Evolutionary conservation across 371 early-diverging fungal species (phyloP).

Genomic region (Mucor plumbeus): DNA sequence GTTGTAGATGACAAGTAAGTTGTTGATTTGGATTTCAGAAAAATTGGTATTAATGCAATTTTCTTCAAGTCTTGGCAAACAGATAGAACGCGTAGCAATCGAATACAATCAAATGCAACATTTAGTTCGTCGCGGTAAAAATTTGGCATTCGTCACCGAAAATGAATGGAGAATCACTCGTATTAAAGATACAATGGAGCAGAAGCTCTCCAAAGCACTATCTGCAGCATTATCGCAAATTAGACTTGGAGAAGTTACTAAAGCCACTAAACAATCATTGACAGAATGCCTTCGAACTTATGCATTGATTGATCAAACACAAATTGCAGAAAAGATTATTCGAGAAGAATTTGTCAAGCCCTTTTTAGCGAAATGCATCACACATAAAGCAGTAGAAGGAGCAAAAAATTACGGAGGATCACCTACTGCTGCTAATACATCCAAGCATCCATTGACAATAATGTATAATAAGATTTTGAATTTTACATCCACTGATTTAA

Average conservation of each 20-base stretch:
- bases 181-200: constrained; percentile 75
- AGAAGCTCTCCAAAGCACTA: constrained; percentile 57
- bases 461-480: constrained; percentile 65
- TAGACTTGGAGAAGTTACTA: constrained; percentile 38
- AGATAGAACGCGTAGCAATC: constrained; percentile 85
- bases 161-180: constrained; percentile 79
- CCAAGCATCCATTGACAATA: constrained; percentile 43
- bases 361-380: constrained; percentile 56
- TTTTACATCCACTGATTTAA: constrained; percentile 59
- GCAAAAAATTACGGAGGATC: not conserved
- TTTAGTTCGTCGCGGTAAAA: constrained; percentile 70
- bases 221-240: constrained; percentile 55
- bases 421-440: not conserved
- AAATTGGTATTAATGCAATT: not conserved
- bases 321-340: constrained; percentile 73
- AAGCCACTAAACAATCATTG: constrained; percentile 59
- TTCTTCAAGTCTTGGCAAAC: constrained; percentile 51
- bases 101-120: constrained; percentile 88
- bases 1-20: constrained; percentile 28
- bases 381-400: constrained; percentile 28
- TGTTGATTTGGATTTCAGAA: not conserved
- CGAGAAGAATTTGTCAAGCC: constrained; percentile 64
- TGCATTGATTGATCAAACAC: constrained; percentile 74
- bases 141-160: constrained; percentile 72
- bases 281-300: constrained; percentile 76